Evolutionary conservation across 331 rosid species (phyloP), one percentile per base, ranked within the genome.

Genomic region (Prunus yedoensis): DNA sequence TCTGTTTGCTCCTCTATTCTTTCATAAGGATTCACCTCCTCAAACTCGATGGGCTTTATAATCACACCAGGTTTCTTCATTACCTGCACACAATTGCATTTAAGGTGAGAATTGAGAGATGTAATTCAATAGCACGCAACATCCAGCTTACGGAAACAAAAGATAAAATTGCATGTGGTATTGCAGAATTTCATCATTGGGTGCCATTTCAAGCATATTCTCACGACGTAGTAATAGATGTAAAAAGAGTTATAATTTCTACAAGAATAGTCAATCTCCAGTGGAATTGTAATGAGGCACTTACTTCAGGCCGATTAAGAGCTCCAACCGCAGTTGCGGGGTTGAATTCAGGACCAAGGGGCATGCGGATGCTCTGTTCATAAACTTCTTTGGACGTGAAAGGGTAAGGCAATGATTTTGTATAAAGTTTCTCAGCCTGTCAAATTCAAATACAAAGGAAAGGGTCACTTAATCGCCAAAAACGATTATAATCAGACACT

Each of bases 311-410:
- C 46, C 97, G 95, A 74, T 68, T 92, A 74, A 94, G 97, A 80
- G 86, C 82, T 51, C 91, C 93, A 46, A 82, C 70, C 4, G 88
- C 78, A 20, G 85, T 85, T 73, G 93, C 87, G 1, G 99, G 99
- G 86, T 92, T 94, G 79, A 79, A 90, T 74, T 94, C 99, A 20
- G 99, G 97, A 77, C 97, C 99, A 15, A 94, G 80, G 47, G 99
- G 99, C 87, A 87, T 75, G 66, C 96, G 93, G 70, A 89, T 84
- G 80, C 91, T 92, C 85, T 89, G 96, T 59, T 94, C 92, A 79
- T 81, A 94, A 59, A 88, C 89, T 71, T 89, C 97, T 71, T 83
- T 87, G 70, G 93, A 89, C 27, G 97, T 85, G 77, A 79, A 94
- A 14, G 99, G 99, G 82, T 35, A 92, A 52, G 99, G 97, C 73